Evolutionary conservation across 2,329 filamentous ascomycete genomes (phyloP).

Genomic region (Alternaria sp.): DNA sequence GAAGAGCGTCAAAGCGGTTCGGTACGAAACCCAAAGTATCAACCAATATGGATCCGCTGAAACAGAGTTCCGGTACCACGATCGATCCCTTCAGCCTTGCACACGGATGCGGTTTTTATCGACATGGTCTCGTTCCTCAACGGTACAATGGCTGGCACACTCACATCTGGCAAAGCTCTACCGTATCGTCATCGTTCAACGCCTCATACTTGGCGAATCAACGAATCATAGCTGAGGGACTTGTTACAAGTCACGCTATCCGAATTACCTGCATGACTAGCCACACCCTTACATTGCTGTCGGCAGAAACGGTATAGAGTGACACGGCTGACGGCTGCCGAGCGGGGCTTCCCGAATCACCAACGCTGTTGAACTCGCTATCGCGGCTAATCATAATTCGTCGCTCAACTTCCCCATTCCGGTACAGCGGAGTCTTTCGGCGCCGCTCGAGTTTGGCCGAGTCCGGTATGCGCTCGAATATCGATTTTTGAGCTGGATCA

Average conservation of each 20-base stretch:
- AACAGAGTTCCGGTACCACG: conserved; percentile 3
- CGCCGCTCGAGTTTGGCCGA: not conserved
- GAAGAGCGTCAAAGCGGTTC: conserved; percentile 22
- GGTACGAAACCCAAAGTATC: conserved; percentile 18
- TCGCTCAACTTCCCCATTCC: conserved; percentile 8
- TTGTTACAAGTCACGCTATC: conserved; percentile 16
- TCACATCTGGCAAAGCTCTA: conserved; percentile 4
- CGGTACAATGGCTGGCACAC: not conserved
- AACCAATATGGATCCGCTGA: conserved; percentile 7
- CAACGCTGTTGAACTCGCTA: conserved; percentile 11
- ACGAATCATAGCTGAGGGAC: conserved; percentile 15
- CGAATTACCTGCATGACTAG: conserved; percentile 29
- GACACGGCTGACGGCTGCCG: conserved; percentile 24
- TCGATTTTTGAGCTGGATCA: not conserved
- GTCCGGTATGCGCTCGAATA: not conserved
- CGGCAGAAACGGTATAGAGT: conserved; percentile 5
- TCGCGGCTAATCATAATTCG: conserved; percentile 14
- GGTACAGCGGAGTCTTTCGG: conserved; percentile 4
- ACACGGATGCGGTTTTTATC: not conserved
- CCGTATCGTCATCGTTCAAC: conserved; percentile 1
- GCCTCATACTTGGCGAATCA: not conserved
- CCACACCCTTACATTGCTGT: conserved; percentile 16
- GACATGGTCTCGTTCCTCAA: not conserved
- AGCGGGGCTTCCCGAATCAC: conserved; percentile 30
- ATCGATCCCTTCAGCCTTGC: not conserved